Evolutionary conservation across 73 alveolate genomes (phyloP), one percentile per base, ranked within the genome.

Genomic region (Halteria grandinella): DNA sequence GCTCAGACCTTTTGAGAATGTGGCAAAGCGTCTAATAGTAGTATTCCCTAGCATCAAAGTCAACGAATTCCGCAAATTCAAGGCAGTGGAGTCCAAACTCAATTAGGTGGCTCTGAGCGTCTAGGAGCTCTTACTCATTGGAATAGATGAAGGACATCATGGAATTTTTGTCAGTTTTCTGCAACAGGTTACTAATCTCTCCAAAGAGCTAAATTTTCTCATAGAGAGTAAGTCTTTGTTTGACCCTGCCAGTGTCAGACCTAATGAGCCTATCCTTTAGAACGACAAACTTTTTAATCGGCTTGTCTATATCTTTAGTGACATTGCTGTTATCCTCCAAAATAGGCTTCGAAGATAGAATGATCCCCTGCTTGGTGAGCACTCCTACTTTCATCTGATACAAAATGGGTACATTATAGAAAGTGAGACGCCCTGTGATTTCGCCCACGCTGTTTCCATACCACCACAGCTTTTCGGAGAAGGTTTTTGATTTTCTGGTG

Each of bases 61-160:
- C 91, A 51, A 84, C 91, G 23, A 49, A 69, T 27, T 89, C 91
- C 23, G 96, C 78, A 69, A 71, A 77, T 20, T 82, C 78, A 21
- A 79, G 47, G 0, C 88, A 72, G 27, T 89, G 91, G 23, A 10
- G 43, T 6, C 93, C 96, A 17, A 85, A 44, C 24, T 77, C 91
- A 1, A 89, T 89, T 41, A 89, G 34, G 17, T 55, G 37, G 31
- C 79, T 66, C 36, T 89, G 45, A 18, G 93, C 88, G 17, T 72
- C 78, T 4, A 85, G 57, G 36, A 89, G 40, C 27, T 83, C 89
- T 23, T 59, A 28, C 75, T 89, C 72, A 44, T 81, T 50, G 43
- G 49, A 72, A 51, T 93, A 93, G 23, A 64, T 59, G 55, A 88
- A 93, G 20, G 92, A 72, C 47, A 72, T 69, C 89, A 90, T 93